Evolutionary conservation across 1,139 yeast species (phyloP).

Genomic region (Yamadazyma triangularis): DNA sequence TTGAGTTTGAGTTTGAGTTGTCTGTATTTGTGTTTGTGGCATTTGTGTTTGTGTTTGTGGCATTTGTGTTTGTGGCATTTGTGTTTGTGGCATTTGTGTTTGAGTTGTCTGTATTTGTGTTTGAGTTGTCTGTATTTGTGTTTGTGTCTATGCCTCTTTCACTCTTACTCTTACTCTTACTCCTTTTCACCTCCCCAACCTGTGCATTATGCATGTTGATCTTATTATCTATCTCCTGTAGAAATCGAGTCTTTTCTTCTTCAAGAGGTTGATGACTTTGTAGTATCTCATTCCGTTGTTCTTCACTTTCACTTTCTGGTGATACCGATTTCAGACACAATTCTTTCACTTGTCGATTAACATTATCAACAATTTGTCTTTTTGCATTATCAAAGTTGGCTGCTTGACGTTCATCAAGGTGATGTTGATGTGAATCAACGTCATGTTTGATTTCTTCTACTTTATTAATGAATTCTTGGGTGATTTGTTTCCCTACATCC

Average conservation of each 20-base stretch:
- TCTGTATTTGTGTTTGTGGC: too few relatives aligned
- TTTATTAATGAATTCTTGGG: slow-evolving; percentile 12
- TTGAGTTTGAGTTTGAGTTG: too few relatives aligned
- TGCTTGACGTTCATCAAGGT: slow-evolving; percentile 13
- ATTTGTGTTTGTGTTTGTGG: too few relatives aligned
- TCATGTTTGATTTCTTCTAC: slow-evolving; percentile 14
- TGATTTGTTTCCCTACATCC: slow-evolving; percentile 13
- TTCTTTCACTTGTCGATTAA: slow-evolving; percentile 12
- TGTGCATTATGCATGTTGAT: too few relatives aligned
- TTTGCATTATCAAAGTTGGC: slow-evolving; percentile 8
- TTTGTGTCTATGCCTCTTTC: too few relatives aligned
- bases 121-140: too few relatives aligned
- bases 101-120: too few relatives aligned
- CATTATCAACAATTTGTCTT: slow-evolving; percentile 11
- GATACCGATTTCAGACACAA: slow-evolving; percentile 12
- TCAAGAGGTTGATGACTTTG: slow-evolving; percentile 1
- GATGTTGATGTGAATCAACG: slow-evolving; percentile 7
- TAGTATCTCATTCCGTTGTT: slow-evolving; percentile 1
- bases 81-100: too few relatives aligned
- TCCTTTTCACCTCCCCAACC: too few relatives aligned
- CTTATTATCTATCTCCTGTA: slow-evolving; percentile 6
- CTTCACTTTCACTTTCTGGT: slow-evolving; percentile 6
- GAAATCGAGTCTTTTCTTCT: slow-evolving; percentile 5
- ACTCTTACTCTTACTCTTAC: too few relatives aligned
- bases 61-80: too few relatives aligned